phyloP scores from a whole-genome alignment of 441 rosid genomes.

The Macaranga tanarius region DNA sequence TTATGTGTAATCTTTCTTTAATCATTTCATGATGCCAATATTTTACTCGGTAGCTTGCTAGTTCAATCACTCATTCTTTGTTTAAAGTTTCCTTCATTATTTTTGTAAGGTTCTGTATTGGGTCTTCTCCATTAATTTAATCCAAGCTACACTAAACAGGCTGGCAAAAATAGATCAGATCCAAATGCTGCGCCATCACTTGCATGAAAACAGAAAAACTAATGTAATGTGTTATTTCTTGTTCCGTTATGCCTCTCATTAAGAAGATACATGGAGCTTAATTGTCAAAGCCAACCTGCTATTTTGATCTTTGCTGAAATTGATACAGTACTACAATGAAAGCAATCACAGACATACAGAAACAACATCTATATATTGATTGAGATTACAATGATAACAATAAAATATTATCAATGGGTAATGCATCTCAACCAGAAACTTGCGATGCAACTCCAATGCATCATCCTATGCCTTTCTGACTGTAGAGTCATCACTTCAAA shows the following conservation, averaged over 20 bases:
- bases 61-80: background rate
- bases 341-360: background rate
- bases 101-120: background rate
- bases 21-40: too few relatives aligned
- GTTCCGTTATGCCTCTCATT: too few relatives aligned
- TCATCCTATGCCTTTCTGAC: background rate
- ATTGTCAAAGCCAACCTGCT: too few relatives aligned
- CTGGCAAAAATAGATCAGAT: slow-evolving; percentile 20
- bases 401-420: too few relatives aligned
- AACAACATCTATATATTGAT: background rate
- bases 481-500: background rate
- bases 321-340: background rate
- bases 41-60: background rate
- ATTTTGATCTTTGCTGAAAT: background rate
- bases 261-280: too few relatives aligned
- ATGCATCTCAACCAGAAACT: background rate
- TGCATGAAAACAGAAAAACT: background rate
- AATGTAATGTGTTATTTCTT: too few relatives aligned
- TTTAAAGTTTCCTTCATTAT: background rate
- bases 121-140: background rate
- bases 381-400: background rate
- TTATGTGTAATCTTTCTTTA: too few relatives aligned
- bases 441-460: background rate
- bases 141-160: background rate
- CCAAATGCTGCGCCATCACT: background rate